Percentiles rank a stretch among this genome's conserved stretches.
phyloP scores from a whole-genome alignment of 768 basidiomycete genomes.

The Suillus plorans region DNA sequence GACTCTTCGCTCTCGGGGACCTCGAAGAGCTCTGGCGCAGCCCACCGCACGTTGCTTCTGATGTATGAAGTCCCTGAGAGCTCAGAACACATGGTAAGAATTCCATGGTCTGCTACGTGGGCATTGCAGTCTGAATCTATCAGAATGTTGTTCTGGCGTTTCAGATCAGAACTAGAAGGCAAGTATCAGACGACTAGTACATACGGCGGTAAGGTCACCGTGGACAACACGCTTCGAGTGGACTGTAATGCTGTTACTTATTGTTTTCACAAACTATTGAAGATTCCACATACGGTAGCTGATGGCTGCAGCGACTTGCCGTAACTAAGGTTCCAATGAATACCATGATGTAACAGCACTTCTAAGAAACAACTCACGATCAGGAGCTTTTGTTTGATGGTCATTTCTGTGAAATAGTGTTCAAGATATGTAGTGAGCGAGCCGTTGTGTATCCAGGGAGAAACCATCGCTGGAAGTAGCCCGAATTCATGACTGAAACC shows the following conservation, averaged over 20 bases:
- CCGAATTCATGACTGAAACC: slow-evolving; percentile 32
- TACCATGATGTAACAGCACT: background rate
- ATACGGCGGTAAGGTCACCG: slow-evolving; percentile 29
- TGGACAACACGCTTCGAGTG: slow-evolving; percentile 1
- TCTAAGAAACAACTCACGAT: slow-evolving; percentile 16
- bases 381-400: slow-evolving; percentile 4
- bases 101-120: too few relatives aligned
- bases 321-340: background rate
- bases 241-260: background rate
- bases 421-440: slow-evolving; percentile 25
- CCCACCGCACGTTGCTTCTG: background rate
- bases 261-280: background rate
- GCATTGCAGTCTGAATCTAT: too few relatives aligned
- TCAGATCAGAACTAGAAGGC: background rate
- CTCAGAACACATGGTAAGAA: too few relatives aligned
- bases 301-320: slow-evolving; percentile 17
- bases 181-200: slow-evolving; percentile 2
- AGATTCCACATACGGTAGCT: slow-evolving; percentile 5
- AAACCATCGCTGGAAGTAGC: slow-evolving; percentile 31
- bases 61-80: too few relatives aligned
- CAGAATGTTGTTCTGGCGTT: too few relatives aligned
- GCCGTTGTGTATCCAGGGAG: slow-evolving; percentile 34
- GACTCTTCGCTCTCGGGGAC: background rate
- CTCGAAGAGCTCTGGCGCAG: background rate
- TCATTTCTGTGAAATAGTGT: slow-evolving; percentile 9